phyloP scores from a whole-genome alignment of 352 stramenopile genomes.

The Paralagenidium karlingii region DNA sequence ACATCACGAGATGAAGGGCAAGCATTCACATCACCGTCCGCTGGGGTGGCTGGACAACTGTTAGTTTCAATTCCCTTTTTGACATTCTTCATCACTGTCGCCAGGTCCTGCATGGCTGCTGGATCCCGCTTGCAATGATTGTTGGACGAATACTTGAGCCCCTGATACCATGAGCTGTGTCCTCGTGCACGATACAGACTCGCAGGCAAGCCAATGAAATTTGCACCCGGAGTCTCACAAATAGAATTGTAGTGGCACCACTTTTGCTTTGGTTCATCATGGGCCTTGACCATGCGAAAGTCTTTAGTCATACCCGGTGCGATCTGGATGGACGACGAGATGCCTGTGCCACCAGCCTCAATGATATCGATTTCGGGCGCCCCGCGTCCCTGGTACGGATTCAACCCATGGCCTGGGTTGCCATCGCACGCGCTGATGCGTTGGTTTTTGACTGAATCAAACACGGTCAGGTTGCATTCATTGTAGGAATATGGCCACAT shows the following conservation, averaged over 20 bases:
- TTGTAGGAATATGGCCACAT: slow-evolving; percentile 86
- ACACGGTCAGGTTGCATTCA: slow-evolving; percentile 50
- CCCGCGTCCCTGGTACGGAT: slow-evolving; percentile 44
- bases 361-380: slow-evolving; percentile 85
- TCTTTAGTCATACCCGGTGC: slow-evolving; percentile 43
- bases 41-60: slow-evolving; percentile 7
- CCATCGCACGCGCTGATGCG: slow-evolving; percentile 80
- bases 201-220: slow-evolving; percentile 28
- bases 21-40: slow-evolving; percentile 13
- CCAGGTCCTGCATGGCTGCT: background rate
- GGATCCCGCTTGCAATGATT: slow-evolving; percentile 1
- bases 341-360: slow-evolving; percentile 48
- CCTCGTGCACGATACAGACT: slow-evolving; percentile 16
- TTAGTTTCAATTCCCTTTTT: slow-evolving; percentile 12
- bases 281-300: slow-evolving; percentile 4
- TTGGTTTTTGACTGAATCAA: slow-evolving; percentile 60
- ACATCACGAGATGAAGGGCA: slow-evolving; percentile 27
- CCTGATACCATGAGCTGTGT: slow-evolving; percentile 17
- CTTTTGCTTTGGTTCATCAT: background rate
- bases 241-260: slow-evolving; percentile 12
- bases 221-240: slow-evolving; percentile 24
- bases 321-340: slow-evolving; percentile 87
- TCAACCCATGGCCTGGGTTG: slow-evolving; percentile 78
- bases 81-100: slow-evolving; percentile 3
- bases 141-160: slow-evolving; percentile 4